A percentile compares a stretch with the other conserved stretches of the same genome.
Conservation (phyloP, 768 basidiomycete species). For the Tephrocybe sp. region DNA sequence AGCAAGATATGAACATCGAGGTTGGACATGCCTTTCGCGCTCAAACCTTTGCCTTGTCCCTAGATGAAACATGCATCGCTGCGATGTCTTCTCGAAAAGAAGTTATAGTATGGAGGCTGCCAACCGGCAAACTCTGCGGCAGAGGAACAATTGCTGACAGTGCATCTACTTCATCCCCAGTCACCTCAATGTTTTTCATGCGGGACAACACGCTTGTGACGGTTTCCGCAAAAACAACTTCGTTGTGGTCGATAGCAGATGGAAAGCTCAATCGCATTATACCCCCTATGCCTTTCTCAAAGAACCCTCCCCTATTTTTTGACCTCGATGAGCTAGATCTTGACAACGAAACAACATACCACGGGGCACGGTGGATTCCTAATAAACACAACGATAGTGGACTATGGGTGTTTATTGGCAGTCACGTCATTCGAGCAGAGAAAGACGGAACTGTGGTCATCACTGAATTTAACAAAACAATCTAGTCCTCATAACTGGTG, state of each 20-base stretch:
- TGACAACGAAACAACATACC: neutral
- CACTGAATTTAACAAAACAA: too few relatives aligned
- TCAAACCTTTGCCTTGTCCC: neutral
- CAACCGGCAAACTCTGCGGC: neutral
- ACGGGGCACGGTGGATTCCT: neutral
- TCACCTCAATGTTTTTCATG: neutral
- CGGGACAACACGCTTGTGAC: neutral
- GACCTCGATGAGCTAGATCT: neutral
- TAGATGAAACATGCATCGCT: neutral
- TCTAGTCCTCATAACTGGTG: too few relatives aligned
- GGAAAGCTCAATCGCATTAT: neutral
- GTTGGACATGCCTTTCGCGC: too few relatives aligned
- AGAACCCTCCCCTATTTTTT: neutral
- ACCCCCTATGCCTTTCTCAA: neutral
- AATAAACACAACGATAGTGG: neutral
- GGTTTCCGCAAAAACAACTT: neutral
- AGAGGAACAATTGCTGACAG: neutral
- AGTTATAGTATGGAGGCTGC: too few relatives aligned
- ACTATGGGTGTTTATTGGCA: neutral
- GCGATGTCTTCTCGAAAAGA: neutral
- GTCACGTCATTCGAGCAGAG: neutral
- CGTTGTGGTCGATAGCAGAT: neutral
- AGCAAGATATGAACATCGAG: too few relatives aligned
- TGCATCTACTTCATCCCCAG: too few relatives aligned
- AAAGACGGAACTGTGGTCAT: neutral